Base-by-base conservation (phyloP, 2,329 filamentous ascomycete genomes). In the Penicillium crustosum region DNA sequence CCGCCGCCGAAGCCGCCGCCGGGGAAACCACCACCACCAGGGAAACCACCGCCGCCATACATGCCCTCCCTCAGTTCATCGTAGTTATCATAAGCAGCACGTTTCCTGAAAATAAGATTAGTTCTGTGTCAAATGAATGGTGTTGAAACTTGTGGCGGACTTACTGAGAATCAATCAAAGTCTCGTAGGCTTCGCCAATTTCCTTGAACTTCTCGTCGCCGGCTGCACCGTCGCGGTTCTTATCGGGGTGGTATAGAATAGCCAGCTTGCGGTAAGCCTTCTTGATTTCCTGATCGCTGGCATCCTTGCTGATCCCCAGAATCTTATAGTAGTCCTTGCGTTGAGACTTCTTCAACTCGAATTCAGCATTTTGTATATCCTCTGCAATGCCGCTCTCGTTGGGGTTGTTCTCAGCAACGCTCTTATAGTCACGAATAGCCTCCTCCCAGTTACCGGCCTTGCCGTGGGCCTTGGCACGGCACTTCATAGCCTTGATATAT, bases 301-400 rank as follows among this genome's bases (percentile, higher is more conserved):
- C 92, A 61, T 93, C 89, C 82, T 97, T 97, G 57, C 89, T 81
- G 9, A 99, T 80, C 6, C 88, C 90, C 53, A 99, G 86, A 65
- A 97, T 96, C 84, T 97, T 97, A 82, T 99, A 99, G 79, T 96
- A 97, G 72, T 99, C 94, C 78, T 99, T 99, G 61, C 94, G 85
- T 78, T 93, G 89, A 75, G 89, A 90, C 87, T 97, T 97, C 87
- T 99, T 99, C 62, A 97, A 81, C 78, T 99, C 94, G 27, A 97
- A 81, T 79, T 99, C 93, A 1, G 93, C 94, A 68, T 88, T 90
- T 57, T 90, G 88, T 44, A 97, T 86, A 69, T 99, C 94, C 75
- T 90, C 93, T 51, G 84, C 82, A 59, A 97, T 88, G 15, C 83
- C 86, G 42, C 87, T 85, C 74, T 99, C 94, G 61, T 87, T 83